Conservation (phyloP, 2,329 filamentous ascomycete species). For the Aureobasidium sp. region DNA sequence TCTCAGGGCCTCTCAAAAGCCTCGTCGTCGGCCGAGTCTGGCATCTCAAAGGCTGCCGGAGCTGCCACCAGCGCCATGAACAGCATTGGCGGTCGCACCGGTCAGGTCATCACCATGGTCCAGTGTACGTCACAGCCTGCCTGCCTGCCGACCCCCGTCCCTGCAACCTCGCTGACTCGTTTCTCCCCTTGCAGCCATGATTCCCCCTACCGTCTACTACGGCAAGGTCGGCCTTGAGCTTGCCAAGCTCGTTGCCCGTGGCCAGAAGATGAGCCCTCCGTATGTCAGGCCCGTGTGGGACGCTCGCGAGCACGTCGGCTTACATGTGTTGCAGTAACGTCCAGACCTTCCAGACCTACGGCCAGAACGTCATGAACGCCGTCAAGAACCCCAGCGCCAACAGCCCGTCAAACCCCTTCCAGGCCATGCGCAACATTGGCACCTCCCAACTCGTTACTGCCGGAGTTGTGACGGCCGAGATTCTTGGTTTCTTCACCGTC, state of each 20-base stretch:
- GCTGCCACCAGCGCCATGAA: slow-evolving; percentile 56
- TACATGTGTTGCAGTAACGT: slow-evolving; percentile 50
- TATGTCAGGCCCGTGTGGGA: slow-evolving; percentile 47
- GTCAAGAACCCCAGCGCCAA: slow-evolving; percentile 57
- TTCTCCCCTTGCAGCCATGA: slow-evolving; percentile 53
- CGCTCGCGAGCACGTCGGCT: slow-evolving; percentile 2
- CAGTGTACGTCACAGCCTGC: slow-evolving; percentile 59
- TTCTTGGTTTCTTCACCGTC: slow-evolving; percentile 93
- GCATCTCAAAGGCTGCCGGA: slow-evolving; percentile 63
- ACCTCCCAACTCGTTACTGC: slow-evolving; percentile 60
- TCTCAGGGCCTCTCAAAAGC: slow-evolving; percentile 76
- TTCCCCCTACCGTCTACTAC: slow-evolving; percentile 86
- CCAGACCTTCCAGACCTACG: slow-evolving; percentile 74
- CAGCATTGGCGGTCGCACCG: slow-evolving; percentile 75
- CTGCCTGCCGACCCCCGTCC: neutral
- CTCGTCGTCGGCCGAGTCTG: slow-evolving; percentile 68
- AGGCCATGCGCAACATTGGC: slow-evolving; percentile 58
- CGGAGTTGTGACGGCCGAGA: slow-evolving; percentile 74
- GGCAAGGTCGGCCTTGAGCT: slow-evolving; percentile 81
- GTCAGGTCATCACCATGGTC: slow-evolving; percentile 65
- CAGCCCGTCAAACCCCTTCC: slow-evolving; percentile 43
- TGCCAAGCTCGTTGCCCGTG: slow-evolving; percentile 74
- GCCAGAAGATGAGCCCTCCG: slow-evolving; percentile 90
- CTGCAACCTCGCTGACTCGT: neutral
- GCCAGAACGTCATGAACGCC: slow-evolving; percentile 63